Percentiles rank a stretch among this genome's conserved stretches.
Evolutionary conservation across 192 early-diverging fungal genomes (phyloP).

Genomic region (Podila verticillata): DNA sequence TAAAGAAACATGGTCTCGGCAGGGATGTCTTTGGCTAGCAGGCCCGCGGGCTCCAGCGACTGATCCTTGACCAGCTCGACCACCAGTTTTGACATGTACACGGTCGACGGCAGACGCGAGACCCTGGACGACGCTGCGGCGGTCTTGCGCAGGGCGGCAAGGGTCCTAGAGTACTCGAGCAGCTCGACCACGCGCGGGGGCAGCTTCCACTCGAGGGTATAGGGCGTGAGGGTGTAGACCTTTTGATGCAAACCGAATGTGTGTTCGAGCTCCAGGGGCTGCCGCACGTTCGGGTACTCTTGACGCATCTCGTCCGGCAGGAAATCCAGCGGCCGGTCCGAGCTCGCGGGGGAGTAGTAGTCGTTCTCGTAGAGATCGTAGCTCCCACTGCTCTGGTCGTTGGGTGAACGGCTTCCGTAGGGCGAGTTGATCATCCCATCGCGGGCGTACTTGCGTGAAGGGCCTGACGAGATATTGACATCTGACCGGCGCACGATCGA

Average conservation of each 20-base stretch:
- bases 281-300: conserved; percentile 36
- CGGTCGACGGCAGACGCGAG: not conserved
- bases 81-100: conserved; percentile 21
- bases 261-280: conserved; percentile 30
- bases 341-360: conserved; percentile 13
- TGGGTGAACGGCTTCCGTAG: not conserved
- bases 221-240: conserved; percentile 41
- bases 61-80: conserved; percentile 33
- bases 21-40: conserved; percentile 30
- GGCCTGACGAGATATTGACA: conserved; percentile 16
- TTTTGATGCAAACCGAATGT: conserved; percentile 49
- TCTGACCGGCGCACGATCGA: conserved; percentile 38
- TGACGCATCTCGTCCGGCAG: conserved; percentile 37
- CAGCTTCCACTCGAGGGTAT: conserved; percentile 45
- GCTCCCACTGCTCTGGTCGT: not conserved
- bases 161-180: conserved; percentile 20
- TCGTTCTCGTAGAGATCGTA: conserved; percentile 30
- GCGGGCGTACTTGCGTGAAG: not conserved
- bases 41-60: conserved; percentile 15
- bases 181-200: conserved; percentile 22
- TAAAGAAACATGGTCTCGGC: conserved; percentile 47
- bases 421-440: not conserved
- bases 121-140: not conserved
- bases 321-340: conserved; percentile 21
- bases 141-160: not conserved